Evolutionary conservation across 768 basidiomycete species (phyloP), one percentile per base, ranked within the genome.

Genomic region (Suillus fuscotomentosus): DNA sequence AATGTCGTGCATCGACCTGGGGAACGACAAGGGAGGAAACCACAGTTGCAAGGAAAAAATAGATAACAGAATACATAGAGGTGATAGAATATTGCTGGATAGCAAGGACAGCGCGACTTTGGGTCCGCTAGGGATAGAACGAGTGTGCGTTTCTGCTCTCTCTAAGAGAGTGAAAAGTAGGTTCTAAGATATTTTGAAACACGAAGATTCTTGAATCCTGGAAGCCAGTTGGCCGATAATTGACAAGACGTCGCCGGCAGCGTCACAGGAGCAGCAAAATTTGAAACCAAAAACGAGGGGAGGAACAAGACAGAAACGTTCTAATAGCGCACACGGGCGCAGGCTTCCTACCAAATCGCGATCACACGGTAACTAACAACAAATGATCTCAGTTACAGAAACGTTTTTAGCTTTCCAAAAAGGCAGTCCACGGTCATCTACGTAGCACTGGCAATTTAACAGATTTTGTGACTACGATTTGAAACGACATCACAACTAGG

Each of bases 1-100:
- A 79, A 67, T 82, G 84, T 54, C 76, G 70, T 0, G 81, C 81
- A 24, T 71, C 70, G 61, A 73, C 75, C 41, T 70, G 63, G 51
- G 67, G 61, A 61, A 68, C 41, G 47, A 78, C 65, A 57, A 70
- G 61, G 60, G 68, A 48, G 8, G 68, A 64, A 60, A 75, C 47
- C 63, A 75, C 60, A 38, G 73, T 66, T 65, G 80, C 62, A 22
- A 75, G 60, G 42, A 80, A 66, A 63, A 74, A 63, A 57, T 61
- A 63, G 60, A 69, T 39, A 38, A 65, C 64, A 0, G 60, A 59
- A 62, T 71, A 68, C 69, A 79, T 67, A 62, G 69, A 67, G 65
- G 69, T 65, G 70, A 59, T 75, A 77, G 76, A 78, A 71, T 62
- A 63, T 65, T 71, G 71, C 68, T 71, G 72, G 63, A 67, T 64